Evolutionary conservation across 371 early-diverging fungal genomes (phyloP).

Genomic region (Actinomortierella wolfii): DNA sequence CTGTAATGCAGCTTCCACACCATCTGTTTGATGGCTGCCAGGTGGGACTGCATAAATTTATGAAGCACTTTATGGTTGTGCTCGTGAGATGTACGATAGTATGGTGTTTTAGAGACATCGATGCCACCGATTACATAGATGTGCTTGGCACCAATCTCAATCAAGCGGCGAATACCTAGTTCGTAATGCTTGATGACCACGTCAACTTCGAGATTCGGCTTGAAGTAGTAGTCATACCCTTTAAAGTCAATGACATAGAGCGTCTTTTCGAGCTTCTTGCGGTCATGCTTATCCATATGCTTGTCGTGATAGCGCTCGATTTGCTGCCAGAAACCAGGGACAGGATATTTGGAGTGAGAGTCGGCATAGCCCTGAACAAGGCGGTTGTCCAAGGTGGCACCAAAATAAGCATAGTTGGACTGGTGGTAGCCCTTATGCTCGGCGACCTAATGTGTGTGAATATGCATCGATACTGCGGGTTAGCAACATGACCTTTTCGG

Average conservation of each 20-base stretch:
- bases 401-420: conserved; percentile 43
- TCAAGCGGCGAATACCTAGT: conserved; percentile 20
- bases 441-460: conserved; percentile 20
- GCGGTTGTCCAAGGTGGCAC: conserved; percentile 35
- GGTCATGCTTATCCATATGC: no score
- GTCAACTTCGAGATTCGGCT: no score
- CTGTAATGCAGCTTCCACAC: conserved; percentile 1
- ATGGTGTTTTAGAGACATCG: conserved; percentile 16
- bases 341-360: conserved; percentile 11
- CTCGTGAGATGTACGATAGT: not conserved
- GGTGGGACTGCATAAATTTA: conserved; percentile 4
- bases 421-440: conserved; percentile 8
- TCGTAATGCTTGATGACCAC: conserved; percentile 18
- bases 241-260: no score
- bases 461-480: not conserved
- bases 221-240: no score
- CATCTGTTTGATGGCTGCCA: conserved; percentile 15
- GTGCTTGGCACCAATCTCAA: conserved; percentile 18
- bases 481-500: not conserved
- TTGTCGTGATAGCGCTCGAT: conserved; percentile 15
- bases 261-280: no score
- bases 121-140: conserved; percentile 23
- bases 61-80: no score
- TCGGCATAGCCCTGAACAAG: conserved; percentile 30
- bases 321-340: conserved; percentile 41